Evolutionary conservation across 352 stramenopile species (phyloP), one percentile per base, ranked within the genome.

Genomic region (Pythium folliculosum): DNA sequence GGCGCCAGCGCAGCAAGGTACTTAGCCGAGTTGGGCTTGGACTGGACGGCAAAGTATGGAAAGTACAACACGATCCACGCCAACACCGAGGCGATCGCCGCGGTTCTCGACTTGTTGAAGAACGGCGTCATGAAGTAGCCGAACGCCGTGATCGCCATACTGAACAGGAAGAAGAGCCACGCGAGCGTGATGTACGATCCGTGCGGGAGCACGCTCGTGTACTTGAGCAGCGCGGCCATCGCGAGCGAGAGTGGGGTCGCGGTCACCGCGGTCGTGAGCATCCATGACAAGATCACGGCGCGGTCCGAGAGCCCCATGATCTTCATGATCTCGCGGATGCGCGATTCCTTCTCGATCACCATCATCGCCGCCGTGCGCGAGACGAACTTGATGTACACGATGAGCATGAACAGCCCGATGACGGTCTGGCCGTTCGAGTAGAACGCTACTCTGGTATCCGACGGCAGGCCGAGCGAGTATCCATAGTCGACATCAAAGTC

Each of bases 331-430:
- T 98, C 95, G 21, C 94, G 93, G 27, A 97, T 72, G 4, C 89
- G 82, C 4, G 81, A 77, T 70, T 98, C 95, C 62, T 98, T 98
- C 65, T 98, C 95, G 47, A 86, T 77, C 17, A 98, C 97, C 30
- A 98, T 78, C 14, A 84, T 79, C 3, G 92, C 82, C 16, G 98
- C 70, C 49, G 97, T 79, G 4, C 86, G 75, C 9, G 90, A 97
- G 22, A 97, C 82, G 7, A 80, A 89, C 73, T 96, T 97, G 66
- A 98, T 57, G 58, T 97, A 98, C 22, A 90, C 82, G 27, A 98
- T 73, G 54, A 98, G 84, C 67, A 97, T 97, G 30, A 98, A 75
- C 13, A 65, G 58, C 19, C 58, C 58, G 27, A 65, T 47, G 3
- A 65, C 58, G 2, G 58, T 65, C 70, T 91, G 80, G 12, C 80